Percentiles rank a stretch among this genome's conserved stretches.
Evolutionary conservation across 208 protist species (phyloP).

Genomic region (Zelonia costaricensis): DNA sequence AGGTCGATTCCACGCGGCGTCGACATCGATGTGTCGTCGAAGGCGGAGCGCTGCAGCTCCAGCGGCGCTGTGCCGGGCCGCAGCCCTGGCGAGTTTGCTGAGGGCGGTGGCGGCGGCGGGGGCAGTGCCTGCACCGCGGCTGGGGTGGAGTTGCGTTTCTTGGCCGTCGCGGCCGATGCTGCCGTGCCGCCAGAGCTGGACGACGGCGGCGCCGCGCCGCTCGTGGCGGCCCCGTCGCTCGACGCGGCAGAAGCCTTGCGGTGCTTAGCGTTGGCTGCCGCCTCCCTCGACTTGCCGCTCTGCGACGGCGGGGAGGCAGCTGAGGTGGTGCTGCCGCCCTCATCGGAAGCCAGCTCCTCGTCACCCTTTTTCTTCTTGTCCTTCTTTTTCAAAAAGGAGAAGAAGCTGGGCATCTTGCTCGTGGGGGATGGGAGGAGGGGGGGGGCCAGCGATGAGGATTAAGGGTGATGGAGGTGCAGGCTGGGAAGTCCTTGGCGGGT

Average conservation of each 20-base stretch:
- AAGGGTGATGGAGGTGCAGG: too few relatives aligned
- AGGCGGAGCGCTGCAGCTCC: conserved; percentile 7
- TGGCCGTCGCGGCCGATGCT: neutral
- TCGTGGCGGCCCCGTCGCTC: too few relatives aligned
- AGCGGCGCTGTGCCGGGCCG: conserved; percentile 6
- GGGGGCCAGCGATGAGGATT: neutral
- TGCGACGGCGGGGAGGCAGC: neutral
- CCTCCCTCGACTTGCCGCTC: conserved; percentile 1
- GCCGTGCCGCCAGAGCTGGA: neutral
- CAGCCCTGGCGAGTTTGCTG: neutral
- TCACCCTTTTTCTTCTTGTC: conserved; percentile 38
- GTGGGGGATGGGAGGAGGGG: neutral
- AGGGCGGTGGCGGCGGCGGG: conserved; percentile 8
- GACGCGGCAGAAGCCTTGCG: neutral
- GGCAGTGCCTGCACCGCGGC: conserved; percentile 4
- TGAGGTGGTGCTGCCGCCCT: neutral
- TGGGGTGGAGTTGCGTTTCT: neutral
- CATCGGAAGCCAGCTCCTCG: neutral
- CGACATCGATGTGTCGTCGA: conserved; percentile 13
- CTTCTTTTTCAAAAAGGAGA: conserved; percentile 40
- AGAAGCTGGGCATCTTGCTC: conserved; percentile 34
- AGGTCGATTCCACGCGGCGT: conserved; percentile 12
- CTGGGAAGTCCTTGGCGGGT: too few relatives aligned
- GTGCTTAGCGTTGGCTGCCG: neutral
- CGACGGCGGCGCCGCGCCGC: neutral